phyloP scores from a whole-genome alignment of 192 early-diverging fungal species.

The Gaertneriomyces semiglobifer region DNA sequence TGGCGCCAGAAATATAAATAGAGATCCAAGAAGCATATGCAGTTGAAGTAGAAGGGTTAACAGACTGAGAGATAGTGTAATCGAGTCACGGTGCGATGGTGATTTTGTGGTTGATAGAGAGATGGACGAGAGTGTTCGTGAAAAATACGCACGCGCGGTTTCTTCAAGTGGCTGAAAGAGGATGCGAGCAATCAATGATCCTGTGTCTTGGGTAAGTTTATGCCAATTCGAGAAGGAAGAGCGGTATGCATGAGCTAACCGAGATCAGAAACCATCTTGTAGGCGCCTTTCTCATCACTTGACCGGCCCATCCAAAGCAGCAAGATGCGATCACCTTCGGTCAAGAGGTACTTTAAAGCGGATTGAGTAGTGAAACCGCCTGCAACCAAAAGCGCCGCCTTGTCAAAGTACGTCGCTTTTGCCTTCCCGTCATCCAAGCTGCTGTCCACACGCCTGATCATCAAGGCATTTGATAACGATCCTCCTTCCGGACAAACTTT shows the following conservation, averaged over 20 bases:
- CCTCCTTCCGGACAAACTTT: too few relatives aligned
- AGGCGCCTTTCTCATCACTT: conserved; percentile 33
- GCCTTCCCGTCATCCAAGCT: not conserved
- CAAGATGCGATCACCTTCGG: conserved; percentile 96
- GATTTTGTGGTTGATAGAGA: too few relatives aligned
- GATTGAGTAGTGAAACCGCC: conserved; percentile 80
- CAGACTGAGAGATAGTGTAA: conserved; percentile 9
- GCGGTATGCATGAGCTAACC: conserved; percentile 18
- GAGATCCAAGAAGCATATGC: conserved; percentile 69
- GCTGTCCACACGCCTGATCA: too few relatives aligned
- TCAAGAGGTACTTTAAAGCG: conserved; percentile 87
- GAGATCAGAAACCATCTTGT: conserved; percentile 35
- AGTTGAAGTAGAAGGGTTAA: conserved; percentile 42
- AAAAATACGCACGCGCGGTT: conserved; percentile 79
- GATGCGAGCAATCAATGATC: conserved; percentile 83
- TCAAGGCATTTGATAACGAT: too few relatives aligned
- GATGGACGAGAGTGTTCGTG: conserved; percentile 50
- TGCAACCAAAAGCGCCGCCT: conserved; percentile 60
- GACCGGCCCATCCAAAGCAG: conserved; percentile 26
- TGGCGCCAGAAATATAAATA: conserved; percentile 78
- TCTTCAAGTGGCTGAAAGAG: conserved; percentile 95
- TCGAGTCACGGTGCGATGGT: too few relatives aligned
- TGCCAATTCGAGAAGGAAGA: not conserved
- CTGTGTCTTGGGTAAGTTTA: conserved; percentile 35
- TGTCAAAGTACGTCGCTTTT: conserved; percentile 55